A percentile compares a stretch with the other conserved stretches of the same genome.
These are phyloP conservation scores for Claviceps humidiphila DNA, from an alignment of 2,329 filamentous ascomycete genomes.

Conservation along the genomic window DNA sequence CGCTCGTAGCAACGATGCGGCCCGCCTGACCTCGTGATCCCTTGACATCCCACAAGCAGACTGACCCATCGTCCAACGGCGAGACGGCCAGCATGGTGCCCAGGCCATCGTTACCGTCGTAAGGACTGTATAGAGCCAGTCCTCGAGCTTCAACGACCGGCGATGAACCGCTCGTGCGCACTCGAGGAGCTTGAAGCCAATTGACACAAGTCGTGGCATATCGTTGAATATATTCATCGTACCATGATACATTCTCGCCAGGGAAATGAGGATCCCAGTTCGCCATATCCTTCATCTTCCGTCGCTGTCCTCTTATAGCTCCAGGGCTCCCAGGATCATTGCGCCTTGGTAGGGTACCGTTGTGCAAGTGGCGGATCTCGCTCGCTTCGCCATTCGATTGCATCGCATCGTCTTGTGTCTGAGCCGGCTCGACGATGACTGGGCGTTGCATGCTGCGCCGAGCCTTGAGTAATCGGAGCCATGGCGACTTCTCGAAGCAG, in stretches of 20 bases:
- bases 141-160: conserved; percentile 56
- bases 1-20: conserved; percentile 51
- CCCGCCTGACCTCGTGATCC: conserved; percentile 42
- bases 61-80: conserved; percentile 72
- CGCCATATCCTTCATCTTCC: conserved; percentile 42
- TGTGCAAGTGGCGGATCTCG: not conserved
- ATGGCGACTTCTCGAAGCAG: conserved; percentile 59
- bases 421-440: conserved; percentile 10
- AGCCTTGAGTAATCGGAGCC: conserved; percentile 46
- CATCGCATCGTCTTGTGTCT: conserved; percentile 7
- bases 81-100: conserved; percentile 49
- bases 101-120: conserved; percentile 31
- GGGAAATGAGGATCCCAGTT: conserved; percentile 77
- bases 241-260: conserved; percentile 65
- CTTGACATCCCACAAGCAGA: conserved; percentile 75
- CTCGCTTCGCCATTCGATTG: not conserved
- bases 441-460: conserved; percentile 19
- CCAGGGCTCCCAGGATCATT: not conserved
- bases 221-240: conserved; percentile 76
- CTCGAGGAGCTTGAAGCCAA: conserved; percentile 58
- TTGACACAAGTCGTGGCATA: conserved; percentile 59
- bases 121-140: conserved; percentile 49
- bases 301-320: conserved; percentile 1
- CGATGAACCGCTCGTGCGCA: conserved; percentile 25
- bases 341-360: not conserved